Base-by-base conservation (phyloP, 2,329 filamentous ascomycete genomes). In the Verticillium alfalfae region DNA sequence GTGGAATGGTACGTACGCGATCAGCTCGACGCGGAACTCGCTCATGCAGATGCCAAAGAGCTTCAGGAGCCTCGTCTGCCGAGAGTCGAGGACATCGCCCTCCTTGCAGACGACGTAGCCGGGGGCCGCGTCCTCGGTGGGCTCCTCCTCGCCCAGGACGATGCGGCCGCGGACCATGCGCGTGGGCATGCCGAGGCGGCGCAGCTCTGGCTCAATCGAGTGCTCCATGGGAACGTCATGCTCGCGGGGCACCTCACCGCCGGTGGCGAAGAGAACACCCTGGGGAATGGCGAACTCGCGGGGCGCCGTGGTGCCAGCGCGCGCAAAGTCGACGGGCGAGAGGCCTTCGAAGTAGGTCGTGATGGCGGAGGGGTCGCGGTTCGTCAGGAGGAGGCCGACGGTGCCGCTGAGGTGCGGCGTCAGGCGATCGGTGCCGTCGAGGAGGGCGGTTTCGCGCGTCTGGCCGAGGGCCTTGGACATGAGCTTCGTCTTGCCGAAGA, bases 401-500 rank as follows among this genome's bases (percentile, higher is more conserved):
- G 90, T 89, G 71, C 95, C 95, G 68, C 83, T 78, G 59, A 98
- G 82, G 81, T 91, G 85, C 56, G 81, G 80, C 22, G 84, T 79
- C 62, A 97, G 86, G 65, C 80, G 78, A 73, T 91, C 82, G 70
- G 95, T 86, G 73, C 92, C 91, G 55, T 91, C 86, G 68, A 92
- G 90, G 77, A 91, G 85, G 78, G 93, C 92, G 70, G 92, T 90
- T 71, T 91, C 89, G 67, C 88, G 83, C 60, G 83, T 88, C 66
- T 85, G 85, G 72, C 95, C 95, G 34, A 99, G 89, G 62, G 95
- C 93, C 79, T 95, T 94, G 70, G 91, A 88, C 93, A 98, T 98
- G 76, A 99, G 93, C 80, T 98, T 98, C 63, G 94, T 98, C 82
- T 98, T 99, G 79, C 94, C 95, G 78, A 97, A 98, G 87, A 98